Evolutionary conservation across 2,329 filamentous ascomycete genomes (phyloP).

Genomic region (Phyllosticta citrichinensis): DNA sequence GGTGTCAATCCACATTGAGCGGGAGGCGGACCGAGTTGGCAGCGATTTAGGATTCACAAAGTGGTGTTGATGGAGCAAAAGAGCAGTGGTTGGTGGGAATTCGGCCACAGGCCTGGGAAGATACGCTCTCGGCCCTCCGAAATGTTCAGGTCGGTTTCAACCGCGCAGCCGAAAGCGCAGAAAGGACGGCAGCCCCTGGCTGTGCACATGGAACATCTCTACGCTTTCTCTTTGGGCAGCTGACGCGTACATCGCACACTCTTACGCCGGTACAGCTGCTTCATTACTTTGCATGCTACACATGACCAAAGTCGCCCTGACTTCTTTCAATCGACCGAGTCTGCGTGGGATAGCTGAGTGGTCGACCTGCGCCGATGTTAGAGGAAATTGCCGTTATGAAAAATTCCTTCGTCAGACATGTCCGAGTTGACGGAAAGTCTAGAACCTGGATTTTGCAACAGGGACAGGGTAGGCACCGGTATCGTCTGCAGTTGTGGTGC

Average conservation of each 20-base stretch:
- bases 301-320: background rate
- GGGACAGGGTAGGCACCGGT: background rate
- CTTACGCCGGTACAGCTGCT: background rate
- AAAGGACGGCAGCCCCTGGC: background rate
- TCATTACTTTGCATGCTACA: background rate
- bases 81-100: constrained; percentile 2
- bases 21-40: background rate
- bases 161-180: background rate
- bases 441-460: background rate
- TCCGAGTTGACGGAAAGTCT: background rate
- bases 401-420: background rate
- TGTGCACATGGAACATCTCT: background rate
- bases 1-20: background rate
- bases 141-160: background rate
- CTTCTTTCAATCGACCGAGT: background rate
- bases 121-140: background rate
- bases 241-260: background rate
- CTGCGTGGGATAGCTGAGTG: background rate
- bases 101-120: background rate
- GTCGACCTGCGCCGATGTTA: background rate
- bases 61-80: background rate
- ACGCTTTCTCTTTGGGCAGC: background rate
- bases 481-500: background rate
- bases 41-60: background rate
- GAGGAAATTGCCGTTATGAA: background rate